Evolutionary conservation across 176 grass and related monocot genomes (phyloP).

Genomic region (Oryza australiensis): DNA sequence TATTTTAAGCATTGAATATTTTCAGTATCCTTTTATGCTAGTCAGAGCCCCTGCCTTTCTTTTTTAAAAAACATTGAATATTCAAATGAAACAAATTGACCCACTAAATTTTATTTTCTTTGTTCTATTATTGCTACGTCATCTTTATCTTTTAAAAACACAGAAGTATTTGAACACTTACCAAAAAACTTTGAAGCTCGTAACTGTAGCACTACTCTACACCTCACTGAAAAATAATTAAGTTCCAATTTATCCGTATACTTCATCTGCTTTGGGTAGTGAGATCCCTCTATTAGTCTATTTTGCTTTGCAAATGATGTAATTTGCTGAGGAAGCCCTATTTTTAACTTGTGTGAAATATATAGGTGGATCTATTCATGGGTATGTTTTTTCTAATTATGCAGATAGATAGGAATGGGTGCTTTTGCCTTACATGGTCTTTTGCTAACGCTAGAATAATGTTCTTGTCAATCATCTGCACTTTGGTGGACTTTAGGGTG

Average conservation of each 20-base stretch:
- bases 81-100: not conserved
- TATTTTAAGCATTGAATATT: not conserved
- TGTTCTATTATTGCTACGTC: not conserved
- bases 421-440: no score
- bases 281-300: not conserved
- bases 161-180: not conserved
- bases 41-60: no score
- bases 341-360: not conserved
- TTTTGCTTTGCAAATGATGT: not conserved
- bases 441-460: no score
- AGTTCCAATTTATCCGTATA: not conserved
- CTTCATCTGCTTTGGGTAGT: slow-evolving; percentile 4
- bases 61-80: no score
- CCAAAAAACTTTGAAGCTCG: not conserved
- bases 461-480: no score
- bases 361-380: slow-evolving; percentile 2
- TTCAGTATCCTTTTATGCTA: no score
- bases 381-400: not conserved
- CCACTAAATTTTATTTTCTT: not conserved
- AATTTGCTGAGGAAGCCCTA: not conserved
- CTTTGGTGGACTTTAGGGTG: no score
- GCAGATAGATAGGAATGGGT: no score
- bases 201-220: not conserved
- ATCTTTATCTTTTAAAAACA: not conserved
- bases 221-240: no score